Base-by-base conservation (phyloP, 106 monocot genomes). In the Apostasia shenzhenica region DNA sequence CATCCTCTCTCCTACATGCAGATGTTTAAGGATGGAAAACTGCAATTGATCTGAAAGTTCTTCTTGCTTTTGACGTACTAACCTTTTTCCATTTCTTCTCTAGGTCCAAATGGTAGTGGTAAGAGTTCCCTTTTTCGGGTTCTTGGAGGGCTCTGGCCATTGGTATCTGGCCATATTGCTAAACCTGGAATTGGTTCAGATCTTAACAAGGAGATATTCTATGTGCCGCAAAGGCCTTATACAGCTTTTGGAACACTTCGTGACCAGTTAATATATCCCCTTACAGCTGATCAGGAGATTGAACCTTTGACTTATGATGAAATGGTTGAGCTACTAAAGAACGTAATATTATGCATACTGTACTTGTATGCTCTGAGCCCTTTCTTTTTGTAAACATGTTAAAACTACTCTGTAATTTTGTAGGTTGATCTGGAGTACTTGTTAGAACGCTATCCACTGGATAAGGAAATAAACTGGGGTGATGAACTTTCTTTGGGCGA, bases 191-290 rank as follows among this genome's bases (percentile, higher is more conserved):
- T 99, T 84, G 99, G 99, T 46, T 93, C 93, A 2, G 83, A 99
- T 87, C 90, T 99, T 55, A 99, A 99, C 59, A 99, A 99, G 78
- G 99, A 99, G 70, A 99, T 99, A 38, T 99, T 99, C 71, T 99
- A 99, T 84, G 99, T 99, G 0, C 99, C 99, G 63, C 99, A 99
- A 78, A 74, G 93, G 41, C 93, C 99, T 43, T 99, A 99, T 85
- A 99, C 93, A 63, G 99, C 99, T 76, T 81, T 90, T 81, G 99
- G 99, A 67, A 99, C 99, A 72, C 93, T 99, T 74, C 87, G 99
- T 63, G 99, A 99, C 72, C 99, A 99, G 60, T 73, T 99, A 65
- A 99, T 99, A 50, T 99, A 99, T 81, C 99, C 99, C 63, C 85
- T 90, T 68, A 99, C 90, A 75, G 70, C 85, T 70, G 74, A 83